Conservation (phyloP, 179 eudicot species). For the Gypsophila paniculata region DNA sequence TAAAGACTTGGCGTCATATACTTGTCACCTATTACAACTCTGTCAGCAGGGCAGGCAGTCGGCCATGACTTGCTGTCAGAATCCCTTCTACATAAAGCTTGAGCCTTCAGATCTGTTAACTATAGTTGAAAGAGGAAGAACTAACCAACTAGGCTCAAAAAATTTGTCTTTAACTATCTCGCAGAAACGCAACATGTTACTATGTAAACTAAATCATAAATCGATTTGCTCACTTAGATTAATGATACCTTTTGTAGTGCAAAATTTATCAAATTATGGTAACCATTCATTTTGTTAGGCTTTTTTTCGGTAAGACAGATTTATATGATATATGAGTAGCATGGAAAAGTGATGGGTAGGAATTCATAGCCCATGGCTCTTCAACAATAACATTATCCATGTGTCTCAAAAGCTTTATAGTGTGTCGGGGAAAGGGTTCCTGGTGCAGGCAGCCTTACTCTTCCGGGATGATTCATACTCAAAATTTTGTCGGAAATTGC, state of each 20-base stretch:
- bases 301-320: neutral
- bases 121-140: neutral
- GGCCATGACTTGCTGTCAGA: neutral
- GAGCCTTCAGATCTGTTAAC: neutral
- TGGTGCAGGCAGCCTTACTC: neutral
- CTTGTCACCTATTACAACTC: slow-evolving; percentile 1
- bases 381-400: neutral
- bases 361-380: neutral
- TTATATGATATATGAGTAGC: neutral
- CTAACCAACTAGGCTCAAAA: neutral
- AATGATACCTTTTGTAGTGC: neutral
- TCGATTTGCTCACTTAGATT: neutral
- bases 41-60: neutral
- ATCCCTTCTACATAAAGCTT: neutral
- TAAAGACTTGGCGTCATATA: neutral
- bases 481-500: neutral
- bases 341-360: neutral
- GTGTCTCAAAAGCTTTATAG: neutral
- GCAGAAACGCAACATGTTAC: neutral
- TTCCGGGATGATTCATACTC: neutral
- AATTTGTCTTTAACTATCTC: neutral
- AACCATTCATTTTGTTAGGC: neutral
- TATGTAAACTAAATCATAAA: neutral
- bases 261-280: neutral
- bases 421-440: neutral